phyloP scores from a whole-genome alignment of 2,329 filamentous ascomycete species.

The Talaromyces sp. region DNA sequence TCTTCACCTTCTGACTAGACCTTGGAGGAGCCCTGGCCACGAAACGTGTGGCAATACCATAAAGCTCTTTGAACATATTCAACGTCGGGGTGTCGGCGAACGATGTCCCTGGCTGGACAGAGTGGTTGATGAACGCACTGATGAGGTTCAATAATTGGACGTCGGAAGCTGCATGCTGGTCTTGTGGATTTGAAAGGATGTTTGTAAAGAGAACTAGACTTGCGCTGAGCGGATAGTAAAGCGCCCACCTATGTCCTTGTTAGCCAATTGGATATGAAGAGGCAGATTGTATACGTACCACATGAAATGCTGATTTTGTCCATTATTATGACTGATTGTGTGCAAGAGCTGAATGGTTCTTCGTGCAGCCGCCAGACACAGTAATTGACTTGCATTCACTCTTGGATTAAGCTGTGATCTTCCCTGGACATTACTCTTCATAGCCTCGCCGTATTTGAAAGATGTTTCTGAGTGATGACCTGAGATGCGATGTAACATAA shows the following conservation, averaged over 20 bases:
- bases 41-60: conserved; percentile 2
- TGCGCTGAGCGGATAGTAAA: conserved; percentile 11
- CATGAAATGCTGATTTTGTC: conserved; percentile 13
- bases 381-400: conserved; percentile 8
- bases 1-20: conserved; percentile 3
- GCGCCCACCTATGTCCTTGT: neutral
- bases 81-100: conserved; percentile 10
- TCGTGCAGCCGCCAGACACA: conserved; percentile 10
- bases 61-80: conserved; percentile 13
- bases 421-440: neutral
- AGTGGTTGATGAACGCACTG: conserved; percentile 4
- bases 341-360: conserved; percentile 7
- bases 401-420: neutral
- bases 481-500: conserved; percentile 10
- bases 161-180: conserved; percentile 9
- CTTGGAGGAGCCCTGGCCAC: neutral
- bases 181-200: conserved; percentile 13
- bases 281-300: neutral
- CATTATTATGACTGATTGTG: conserved; percentile 7
- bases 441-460: neutral
- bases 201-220: conserved; percentile 12
- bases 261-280: neutral
- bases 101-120: conserved; percentile 3
- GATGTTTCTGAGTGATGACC: neutral
- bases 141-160: neutral